Evolutionary conservation across 2,329 filamentous ascomycete species (phyloP), one percentile per base, ranked within the genome.

Genomic region (Fusarium sp.): DNA sequence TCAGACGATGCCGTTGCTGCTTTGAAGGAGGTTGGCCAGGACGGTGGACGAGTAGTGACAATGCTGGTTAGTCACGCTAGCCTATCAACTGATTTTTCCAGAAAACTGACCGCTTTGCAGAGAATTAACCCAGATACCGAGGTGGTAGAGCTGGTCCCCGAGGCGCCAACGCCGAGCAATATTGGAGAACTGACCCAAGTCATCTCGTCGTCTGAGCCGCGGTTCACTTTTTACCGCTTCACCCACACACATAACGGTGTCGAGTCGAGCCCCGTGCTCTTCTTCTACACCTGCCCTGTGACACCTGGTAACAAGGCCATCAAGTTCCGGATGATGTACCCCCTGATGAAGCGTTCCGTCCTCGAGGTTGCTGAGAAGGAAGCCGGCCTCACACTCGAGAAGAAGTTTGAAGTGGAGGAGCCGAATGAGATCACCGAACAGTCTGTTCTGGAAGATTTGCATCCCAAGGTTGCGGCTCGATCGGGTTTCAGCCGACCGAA

Each of bases 241-340:
- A 79, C 76, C 11, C 83, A 89, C 71, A 83, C 83, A 38, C 77
- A 86, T 60, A 77, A 80, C 29, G 86, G 85, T 22, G 63, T 72
- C 41, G 77, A 83, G 57, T 78, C 81, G 48, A 83, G 80, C 52
- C 86, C 88, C 3, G 79, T 94, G 43, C 81, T 94, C 6, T 95
- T 95, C 79, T 87, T 95, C 73, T 94, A 93, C 78, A 94, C 91
- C 6, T 93, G 91, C 74, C 92, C 92, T 1, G 79, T 84, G 7
- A 83, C 88, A 5, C 78, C 85, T 0, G 84, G 80, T 26, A 86
- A 83, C 48, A 91, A 88, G 77, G 80, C 85, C 48, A 91, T 95
- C 79, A 93, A 92, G 79, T 89, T 91, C 77, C 84, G 91, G 64
- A 96, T 96, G 92, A 77, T 95, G 72, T 95, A 95, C 74, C 91